Percentiles rank a stretch among this genome's conserved stretches.
Conservation (phyloP, 306 rosid genomes). For the Malus sylvestris region DNA sequence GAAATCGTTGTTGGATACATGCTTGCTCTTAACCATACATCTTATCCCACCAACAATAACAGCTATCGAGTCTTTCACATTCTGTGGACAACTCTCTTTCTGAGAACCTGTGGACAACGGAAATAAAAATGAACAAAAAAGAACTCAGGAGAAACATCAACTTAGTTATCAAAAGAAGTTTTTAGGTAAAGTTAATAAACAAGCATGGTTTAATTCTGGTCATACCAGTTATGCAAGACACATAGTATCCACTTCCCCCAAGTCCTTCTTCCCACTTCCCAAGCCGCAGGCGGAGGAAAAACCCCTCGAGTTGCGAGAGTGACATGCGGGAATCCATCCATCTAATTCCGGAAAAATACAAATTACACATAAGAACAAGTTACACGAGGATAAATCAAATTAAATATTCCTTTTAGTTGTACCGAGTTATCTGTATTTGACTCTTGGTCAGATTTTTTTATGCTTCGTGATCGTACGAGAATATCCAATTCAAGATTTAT, state of each 20-base stretch:
- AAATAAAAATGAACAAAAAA: background rate
- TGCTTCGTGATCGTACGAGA: background rate
- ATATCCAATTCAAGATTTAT: background rate
- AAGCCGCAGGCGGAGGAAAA: constrained; percentile 82
- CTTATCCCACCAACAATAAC: constrained; percentile 60
- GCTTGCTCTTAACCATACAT: constrained; percentile 57
- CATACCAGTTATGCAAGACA: constrained; percentile 78
- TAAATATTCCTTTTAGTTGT: background rate
- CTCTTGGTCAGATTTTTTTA: background rate
- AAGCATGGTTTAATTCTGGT: constrained; percentile 8
- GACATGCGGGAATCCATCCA: constrained; percentile 50
- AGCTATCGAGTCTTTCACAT: constrained; percentile 33
- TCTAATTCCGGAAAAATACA: constrained; percentile 34
- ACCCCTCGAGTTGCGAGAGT: constrained; percentile 56
- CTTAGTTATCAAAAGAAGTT: background rate
- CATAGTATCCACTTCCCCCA: constrained; percentile 77
- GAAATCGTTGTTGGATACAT: constrained; percentile 80
- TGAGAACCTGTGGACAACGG: constrained; percentile 37
- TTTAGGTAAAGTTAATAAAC: constrained; percentile 1
- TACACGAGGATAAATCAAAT: background rate
- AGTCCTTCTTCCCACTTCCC: constrained; percentile 86
- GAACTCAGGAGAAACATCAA: background rate
- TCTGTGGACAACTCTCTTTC: constrained; percentile 25
- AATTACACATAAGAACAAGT: background rate
- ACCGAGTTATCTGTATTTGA: background rate